Conservation (phyloP, 345 rosid species). For the Eucalyptus albens region DNA sequence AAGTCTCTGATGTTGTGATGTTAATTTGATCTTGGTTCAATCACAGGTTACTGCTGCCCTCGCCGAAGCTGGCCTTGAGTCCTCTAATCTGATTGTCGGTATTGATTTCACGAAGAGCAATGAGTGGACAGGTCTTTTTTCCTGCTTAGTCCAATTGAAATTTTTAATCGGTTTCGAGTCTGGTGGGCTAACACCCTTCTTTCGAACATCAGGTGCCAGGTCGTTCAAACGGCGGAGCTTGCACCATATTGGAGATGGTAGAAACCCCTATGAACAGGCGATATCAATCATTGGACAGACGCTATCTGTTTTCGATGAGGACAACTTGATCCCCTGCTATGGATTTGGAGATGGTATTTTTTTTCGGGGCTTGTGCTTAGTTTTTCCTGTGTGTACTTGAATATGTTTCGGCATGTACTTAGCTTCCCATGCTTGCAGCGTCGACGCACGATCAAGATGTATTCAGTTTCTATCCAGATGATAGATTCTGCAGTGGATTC, state of each 20-base stretch:
- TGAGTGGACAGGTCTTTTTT: constrained; percentile 77
- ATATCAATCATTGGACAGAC: constrained; percentile 5
- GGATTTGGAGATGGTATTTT: constrained; percentile 10
- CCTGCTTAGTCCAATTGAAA: background rate
- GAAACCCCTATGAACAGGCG: constrained; percentile 8
- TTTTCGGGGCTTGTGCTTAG: background rate
- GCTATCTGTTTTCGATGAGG: constrained; percentile 3
- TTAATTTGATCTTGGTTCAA: background rate
- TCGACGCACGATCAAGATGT: constrained; percentile 94
- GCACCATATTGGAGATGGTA: constrained; percentile 7
- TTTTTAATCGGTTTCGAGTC: background rate
- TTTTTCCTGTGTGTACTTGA: background rate
- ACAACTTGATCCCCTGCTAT: constrained; percentile 5
- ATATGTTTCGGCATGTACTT: background rate
- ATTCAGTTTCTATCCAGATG: constrained; percentile 63
- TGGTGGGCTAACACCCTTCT: background rate
- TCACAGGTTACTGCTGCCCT: constrained; percentile 77
- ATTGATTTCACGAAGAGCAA: constrained; percentile 97
- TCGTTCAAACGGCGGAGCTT: constrained; percentile 26
- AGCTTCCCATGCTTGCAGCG: constrained; percentile 22
- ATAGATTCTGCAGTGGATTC: constrained; percentile 62
- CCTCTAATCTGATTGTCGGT: constrained; percentile 88
- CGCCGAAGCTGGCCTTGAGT: constrained; percentile 80
- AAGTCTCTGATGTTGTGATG: background rate
- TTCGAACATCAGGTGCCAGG: constrained; percentile 20